A percentile compares a stretch with the other conserved stretches of the same genome.
Evolutionary conservation across 73 alveolate species (phyloP).

Genomic region (Symbiodinium pilosum): DNA sequence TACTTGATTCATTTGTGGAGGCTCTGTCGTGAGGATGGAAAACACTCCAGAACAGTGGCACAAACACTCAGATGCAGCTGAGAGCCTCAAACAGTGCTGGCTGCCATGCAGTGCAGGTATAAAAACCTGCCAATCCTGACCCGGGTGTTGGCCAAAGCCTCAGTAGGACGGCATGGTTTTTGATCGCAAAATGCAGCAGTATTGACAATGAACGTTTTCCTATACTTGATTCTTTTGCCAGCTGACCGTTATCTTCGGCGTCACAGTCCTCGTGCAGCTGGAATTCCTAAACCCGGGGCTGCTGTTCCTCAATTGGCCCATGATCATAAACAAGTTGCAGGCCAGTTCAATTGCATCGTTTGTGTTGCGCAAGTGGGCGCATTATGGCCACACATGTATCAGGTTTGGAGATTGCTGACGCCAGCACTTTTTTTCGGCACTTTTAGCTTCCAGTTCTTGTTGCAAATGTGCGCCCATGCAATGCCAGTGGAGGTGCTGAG

Average conservation of each 20-base stretch:
- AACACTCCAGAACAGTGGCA: slow-evolving; percentile 69
- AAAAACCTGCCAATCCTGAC: slow-evolving; percentile 78
- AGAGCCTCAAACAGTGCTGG: too few species aligned
- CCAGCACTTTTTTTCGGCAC: slow-evolving; percentile 54
- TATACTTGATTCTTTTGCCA: not conserved
- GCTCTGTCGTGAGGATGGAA: slow-evolving; percentile 33
- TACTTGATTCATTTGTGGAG: too few species aligned
- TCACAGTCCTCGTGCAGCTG: slow-evolving; percentile 90
- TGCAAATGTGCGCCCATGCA: slow-evolving; percentile 80
- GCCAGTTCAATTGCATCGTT: too few species aligned
- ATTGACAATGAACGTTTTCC: not conserved
- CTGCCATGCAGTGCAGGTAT: slow-evolving; percentile 87
- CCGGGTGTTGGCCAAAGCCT: not conserved
- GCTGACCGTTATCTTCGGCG: slow-evolving; percentile 47
- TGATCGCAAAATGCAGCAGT: not conserved
- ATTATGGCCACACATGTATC: not conserved
- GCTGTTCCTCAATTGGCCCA: slow-evolving; percentile 76
- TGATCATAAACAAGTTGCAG: slow-evolving; percentile 89
- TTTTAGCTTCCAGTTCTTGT: slow-evolving; percentile 75
- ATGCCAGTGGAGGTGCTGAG: not conserved
- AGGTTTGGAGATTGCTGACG: slow-evolving; percentile 87
- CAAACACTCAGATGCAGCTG: too few species aligned
- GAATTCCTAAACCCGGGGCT: slow-evolving; percentile 53
- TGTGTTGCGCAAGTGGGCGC: not conserved
- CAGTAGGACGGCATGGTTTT: not conserved